These are phyloP conservation scores for Ogataea chonburiensis DNA, from an alignment of 805 yeast species.

Conservation along the genomic window DNA sequence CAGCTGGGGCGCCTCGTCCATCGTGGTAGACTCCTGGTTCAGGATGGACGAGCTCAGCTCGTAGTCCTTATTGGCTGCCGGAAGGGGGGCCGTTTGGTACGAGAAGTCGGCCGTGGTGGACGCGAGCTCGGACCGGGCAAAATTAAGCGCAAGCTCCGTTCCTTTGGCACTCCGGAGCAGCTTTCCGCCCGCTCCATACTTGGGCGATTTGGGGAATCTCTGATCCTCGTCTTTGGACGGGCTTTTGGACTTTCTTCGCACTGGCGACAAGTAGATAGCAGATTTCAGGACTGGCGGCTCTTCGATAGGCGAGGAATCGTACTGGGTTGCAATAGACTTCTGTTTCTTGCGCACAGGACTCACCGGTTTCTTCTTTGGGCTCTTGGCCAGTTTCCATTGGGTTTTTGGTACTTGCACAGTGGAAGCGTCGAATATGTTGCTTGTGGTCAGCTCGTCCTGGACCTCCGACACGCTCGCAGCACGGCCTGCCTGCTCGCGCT, in stretches of 20 bases:
- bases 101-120: slow-evolving; percentile 27
- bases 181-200: slow-evolving; percentile 40
- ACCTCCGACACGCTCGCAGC: slow-evolving; percentile 5
- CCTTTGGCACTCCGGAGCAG: slow-evolving; percentile 32
- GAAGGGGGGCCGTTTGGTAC: slow-evolving; percentile 21
- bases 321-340: slow-evolving; percentile 24
- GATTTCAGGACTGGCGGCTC: slow-evolving; percentile 33
- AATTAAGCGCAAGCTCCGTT: slow-evolving; percentile 27
- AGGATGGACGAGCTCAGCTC: slow-evolving; percentile 15
- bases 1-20: slow-evolving; percentile 20
- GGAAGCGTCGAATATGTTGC: slow-evolving; percentile 21
- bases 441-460: slow-evolving; percentile 20
- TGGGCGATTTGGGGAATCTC: slow-evolving; percentile 50
- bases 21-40: slow-evolving; percentile 21
- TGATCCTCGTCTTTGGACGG: slow-evolving; percentile 18
- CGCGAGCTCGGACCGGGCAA: slow-evolving; percentile 27
- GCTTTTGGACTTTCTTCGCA: slow-evolving; percentile 12
- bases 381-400: slow-evolving; percentile 18
- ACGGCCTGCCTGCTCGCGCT: slow-evolving; percentile 14
- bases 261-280: slow-evolving; percentile 23
- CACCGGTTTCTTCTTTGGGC: slow-evolving; percentile 10
- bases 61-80: slow-evolving; percentile 8
- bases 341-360: slow-evolving; percentile 20
- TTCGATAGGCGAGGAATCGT: slow-evolving; percentile 37
- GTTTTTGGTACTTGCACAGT: slow-evolving; percentile 17